Conservation (phyloP, 495 filamentous ascomycete genomes). For the Xylaria grammica region DNA sequence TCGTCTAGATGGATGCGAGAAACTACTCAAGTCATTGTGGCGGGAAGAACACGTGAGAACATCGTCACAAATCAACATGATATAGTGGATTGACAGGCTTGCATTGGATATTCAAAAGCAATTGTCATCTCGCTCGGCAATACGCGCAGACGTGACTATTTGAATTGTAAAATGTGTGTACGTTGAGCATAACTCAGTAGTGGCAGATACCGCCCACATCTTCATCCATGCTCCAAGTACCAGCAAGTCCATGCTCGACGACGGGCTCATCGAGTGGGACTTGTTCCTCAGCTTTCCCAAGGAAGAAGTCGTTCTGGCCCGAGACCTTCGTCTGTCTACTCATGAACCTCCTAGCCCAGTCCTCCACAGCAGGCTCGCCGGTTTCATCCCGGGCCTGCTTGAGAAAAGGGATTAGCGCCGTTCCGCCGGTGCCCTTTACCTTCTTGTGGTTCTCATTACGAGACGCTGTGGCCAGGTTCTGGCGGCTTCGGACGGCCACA, state of each 20-base stretch:
- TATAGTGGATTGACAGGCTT: too few species aligned
- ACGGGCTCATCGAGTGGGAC: conserved; percentile 56
- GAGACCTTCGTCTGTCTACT: conserved; percentile 54
- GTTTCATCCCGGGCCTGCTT: conserved; percentile 97
- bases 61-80: not conserved
- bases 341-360: conserved; percentile 78
- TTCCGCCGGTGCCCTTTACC: conserved; percentile 89
- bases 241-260: conserved; percentile 78
- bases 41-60: not conserved
- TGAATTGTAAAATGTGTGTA: not conserved
- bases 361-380: conserved; percentile 85
- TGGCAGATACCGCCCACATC: conserved; percentile 65
- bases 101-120: not conserved
- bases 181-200: conserved; percentile 35
- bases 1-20: too few species aligned
- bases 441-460: conserved; percentile 59
- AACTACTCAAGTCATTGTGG: not conserved
- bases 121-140: not conserved
- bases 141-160: not conserved
- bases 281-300: conserved; percentile 62
- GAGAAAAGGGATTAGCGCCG: conserved; percentile 88
- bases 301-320: conserved; percentile 58
- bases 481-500: conserved; percentile 46
- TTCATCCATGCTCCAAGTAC: conserved; percentile 84
- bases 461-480: conserved; percentile 71